Evolutionary conservation across 2,329 filamentous ascomycete species (phyloP).

Genomic region (Curvularia sp.): DNA sequence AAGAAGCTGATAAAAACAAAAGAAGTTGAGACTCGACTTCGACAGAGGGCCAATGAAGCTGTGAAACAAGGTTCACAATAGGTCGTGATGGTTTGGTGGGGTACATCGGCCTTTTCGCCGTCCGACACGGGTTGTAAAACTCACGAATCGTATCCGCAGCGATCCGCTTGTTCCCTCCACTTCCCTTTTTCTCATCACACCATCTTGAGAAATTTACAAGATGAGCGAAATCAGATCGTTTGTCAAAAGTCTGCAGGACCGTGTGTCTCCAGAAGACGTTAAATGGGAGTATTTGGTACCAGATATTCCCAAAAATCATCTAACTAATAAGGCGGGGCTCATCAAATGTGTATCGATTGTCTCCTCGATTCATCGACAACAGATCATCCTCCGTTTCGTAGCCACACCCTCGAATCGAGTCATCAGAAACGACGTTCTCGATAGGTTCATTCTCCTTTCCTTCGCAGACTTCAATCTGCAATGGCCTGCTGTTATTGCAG

Average conservation of each 20-base stretch:
- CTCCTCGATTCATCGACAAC: conserved; percentile 31
- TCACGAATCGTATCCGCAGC: neutral
- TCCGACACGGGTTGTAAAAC: neutral
- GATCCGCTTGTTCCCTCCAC: neutral
- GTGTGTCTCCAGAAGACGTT: conserved; percentile 31
- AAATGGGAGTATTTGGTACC: conserved; percentile 38
- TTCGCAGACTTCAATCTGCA: conserved; percentile 46
- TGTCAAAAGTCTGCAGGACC: conserved; percentile 25
- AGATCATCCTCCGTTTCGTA: conserved; percentile 37
- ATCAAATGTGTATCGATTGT: conserved; percentile 43
- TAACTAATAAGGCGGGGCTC: conserved; percentile 15
- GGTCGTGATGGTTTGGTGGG: neutral
- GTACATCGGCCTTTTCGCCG: neutral
- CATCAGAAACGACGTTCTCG: conserved; percentile 34
- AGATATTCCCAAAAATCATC: conserved; percentile 10
- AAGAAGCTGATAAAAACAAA: neutral
- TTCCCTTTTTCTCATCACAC: neutral
- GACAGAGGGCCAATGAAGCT: neutral
- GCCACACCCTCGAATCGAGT: conserved; percentile 43
- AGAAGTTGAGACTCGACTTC: neutral
- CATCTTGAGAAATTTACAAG: neutral
- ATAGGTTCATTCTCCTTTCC: conserved; percentile 47
- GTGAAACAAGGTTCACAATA: neutral
- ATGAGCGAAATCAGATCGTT: conserved; percentile 23
- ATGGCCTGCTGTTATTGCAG: conserved; percentile 13